Evolutionary conservation across 176 grass and related monocot genomes (phyloP).

Genomic region (Pontederia paniculata): DNA sequence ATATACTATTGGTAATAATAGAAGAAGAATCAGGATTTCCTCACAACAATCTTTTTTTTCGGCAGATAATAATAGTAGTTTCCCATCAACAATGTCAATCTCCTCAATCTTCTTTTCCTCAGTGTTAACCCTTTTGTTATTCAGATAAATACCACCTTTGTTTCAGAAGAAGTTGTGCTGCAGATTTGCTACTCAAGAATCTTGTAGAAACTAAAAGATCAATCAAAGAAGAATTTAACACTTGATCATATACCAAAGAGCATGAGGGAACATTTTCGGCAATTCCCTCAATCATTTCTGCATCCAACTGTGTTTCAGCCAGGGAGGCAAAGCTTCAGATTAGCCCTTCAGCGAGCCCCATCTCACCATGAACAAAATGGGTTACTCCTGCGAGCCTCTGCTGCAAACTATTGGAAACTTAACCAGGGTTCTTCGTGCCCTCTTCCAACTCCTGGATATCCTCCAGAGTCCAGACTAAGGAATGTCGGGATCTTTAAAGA

Average conservation of each 20-base stretch:
- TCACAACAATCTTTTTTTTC: constrained; percentile 97
- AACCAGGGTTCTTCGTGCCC: constrained; percentile 58
- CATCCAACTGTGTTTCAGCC: constrained; percentile 53
- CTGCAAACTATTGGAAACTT: constrained; percentile 67
- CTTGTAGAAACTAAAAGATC: constrained; percentile 75
- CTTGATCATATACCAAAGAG: constrained; percentile 54
- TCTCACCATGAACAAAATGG: constrained; percentile 72
- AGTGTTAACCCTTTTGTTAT: constrained; percentile 54
- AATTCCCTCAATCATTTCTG: constrained; percentile 73
- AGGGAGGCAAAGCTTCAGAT: constrained; percentile 67
- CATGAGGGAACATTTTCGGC: constrained; percentile 77
- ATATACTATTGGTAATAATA: neutral
- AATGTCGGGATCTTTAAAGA: constrained; percentile 80
- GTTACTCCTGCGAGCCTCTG: constrained; percentile 82
- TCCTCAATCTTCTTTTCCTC: constrained; percentile 58
- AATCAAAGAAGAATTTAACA: constrained; percentile 73
- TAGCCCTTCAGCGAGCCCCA: constrained; percentile 70
- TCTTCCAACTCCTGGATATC: constrained; percentile 75
- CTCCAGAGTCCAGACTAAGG: constrained; percentile 55
- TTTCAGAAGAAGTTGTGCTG: constrained; percentile 57
- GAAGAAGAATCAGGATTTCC: constrained; percentile 50
- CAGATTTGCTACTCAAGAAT: constrained; percentile 62
- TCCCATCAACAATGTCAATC: constrained; percentile 71
- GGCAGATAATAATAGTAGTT: constrained; percentile 72
- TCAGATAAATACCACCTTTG: constrained; percentile 88